Conservation (phyloP, 495 filamentous ascomycete genomes). For the Podospora bellae-mahoneyi region DNA sequence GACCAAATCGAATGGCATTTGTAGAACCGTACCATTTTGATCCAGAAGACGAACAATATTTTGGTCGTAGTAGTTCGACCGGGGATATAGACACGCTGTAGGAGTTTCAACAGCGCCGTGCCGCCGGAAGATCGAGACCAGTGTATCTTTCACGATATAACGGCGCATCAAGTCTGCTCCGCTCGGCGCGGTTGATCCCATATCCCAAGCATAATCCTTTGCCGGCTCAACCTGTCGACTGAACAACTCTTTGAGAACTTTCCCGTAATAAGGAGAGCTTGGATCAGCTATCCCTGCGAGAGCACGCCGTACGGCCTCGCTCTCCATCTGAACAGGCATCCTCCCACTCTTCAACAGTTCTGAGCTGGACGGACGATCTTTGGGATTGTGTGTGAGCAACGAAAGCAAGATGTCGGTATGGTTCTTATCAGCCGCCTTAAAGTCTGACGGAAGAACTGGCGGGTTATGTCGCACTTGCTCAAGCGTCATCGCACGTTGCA, state of each 20-base stretch:
- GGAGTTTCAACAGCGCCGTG: conserved; percentile 86
- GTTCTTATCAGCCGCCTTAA: conserved; percentile 69
- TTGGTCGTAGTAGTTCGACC: conserved; percentile 67
- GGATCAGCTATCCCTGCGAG: conserved; percentile 77
- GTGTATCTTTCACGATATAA: conserved; percentile 67
- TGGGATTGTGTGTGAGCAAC: conserved; percentile 74
- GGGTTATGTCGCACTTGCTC: conserved; percentile 64
- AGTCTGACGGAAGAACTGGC: conserved; percentile 67
- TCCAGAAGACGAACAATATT: conserved; percentile 74
- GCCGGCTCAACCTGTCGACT: conserved; percentile 65
- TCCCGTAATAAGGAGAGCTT: conserved; percentile 81
- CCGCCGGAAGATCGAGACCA: conserved; percentile 77
- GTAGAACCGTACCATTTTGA: conserved; percentile 75
- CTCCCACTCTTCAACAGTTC: conserved; percentile 86
- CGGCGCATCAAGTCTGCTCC: conserved; percentile 65
- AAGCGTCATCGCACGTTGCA: conserved; percentile 82
- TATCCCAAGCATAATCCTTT: conserved; percentile 86
- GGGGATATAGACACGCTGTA: conserved; percentile 72
- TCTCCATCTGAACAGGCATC: conserved; percentile 85
- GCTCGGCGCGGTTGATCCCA: conserved; percentile 51
- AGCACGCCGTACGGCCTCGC: conserved; percentile 79
- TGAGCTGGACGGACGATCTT: conserved; percentile 74
- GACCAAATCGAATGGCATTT: conserved; percentile 88
- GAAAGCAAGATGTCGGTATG: conserved; percentile 72
- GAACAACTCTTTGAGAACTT: conserved; percentile 82